phyloP scores from a whole-genome alignment of 1,284 basidiomycete genomes.

The Trametes versicolor region DNA sequence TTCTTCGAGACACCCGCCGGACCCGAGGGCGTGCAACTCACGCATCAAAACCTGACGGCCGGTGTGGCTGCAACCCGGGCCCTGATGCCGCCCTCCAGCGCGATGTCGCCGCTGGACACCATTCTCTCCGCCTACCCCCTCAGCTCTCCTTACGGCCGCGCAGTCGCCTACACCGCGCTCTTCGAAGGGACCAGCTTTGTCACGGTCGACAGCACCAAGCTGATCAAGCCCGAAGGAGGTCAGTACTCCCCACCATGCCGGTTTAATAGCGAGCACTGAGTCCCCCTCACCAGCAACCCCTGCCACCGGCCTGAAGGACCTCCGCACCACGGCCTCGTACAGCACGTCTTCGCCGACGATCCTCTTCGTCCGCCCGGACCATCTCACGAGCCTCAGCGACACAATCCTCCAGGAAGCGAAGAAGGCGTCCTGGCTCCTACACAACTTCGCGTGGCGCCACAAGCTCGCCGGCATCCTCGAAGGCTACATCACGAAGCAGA shows the following conservation, averaged over 20 bases:
- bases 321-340: slow-evolving; percentile 56
- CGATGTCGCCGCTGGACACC: slow-evolving; percentile 73
- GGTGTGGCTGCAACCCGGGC: slow-evolving; percentile 77
- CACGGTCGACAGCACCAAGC: slow-evolving; percentile 64
- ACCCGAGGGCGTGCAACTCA: slow-evolving; percentile 69
- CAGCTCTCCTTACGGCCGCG: slow-evolving; percentile 75
- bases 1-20: slow-evolving; percentile 65
- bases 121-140: slow-evolving; percentile 77
- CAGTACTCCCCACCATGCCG: slow-evolving; percentile 29
- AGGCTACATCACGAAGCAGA: slow-evolving; percentile 78
- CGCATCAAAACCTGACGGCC: slow-evolving; percentile 82
- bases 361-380: slow-evolving; percentile 67
- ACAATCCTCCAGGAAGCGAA: slow-evolving; percentile 63
- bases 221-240: slow-evolving; percentile 59
- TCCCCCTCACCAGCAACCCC: slow-evolving; percentile 8
- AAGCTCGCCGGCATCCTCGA: slow-evolving; percentile 71
- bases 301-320: slow-evolving; percentile 52
- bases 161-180: slow-evolving; percentile 78
- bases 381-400: slow-evolving; percentile 60
- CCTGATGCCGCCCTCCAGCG: slow-evolving; percentile 69
- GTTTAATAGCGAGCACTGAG: neutral
- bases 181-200: slow-evolving; percentile 78
- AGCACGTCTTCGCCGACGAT: slow-evolving; percentile 76
- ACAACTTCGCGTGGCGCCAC: slow-evolving; percentile 75
- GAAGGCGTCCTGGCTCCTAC: slow-evolving; percentile 59